These are phyloP conservation scores for Metschnikowia orientalis DNA, from an alignment of 805 yeast species.

Conservation along the genomic window DNA sequence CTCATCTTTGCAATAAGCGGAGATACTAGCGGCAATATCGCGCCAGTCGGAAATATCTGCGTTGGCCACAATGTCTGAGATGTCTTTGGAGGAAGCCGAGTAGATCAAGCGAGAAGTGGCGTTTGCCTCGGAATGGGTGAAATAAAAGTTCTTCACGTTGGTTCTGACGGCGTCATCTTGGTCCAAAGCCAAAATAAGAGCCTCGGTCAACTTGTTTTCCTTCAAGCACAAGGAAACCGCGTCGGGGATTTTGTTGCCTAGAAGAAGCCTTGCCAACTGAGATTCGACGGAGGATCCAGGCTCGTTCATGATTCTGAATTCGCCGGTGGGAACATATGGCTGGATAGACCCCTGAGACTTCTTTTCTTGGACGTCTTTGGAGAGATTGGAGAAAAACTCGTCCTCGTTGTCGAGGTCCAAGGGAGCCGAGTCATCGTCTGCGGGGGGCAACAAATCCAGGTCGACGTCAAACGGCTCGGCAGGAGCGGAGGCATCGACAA, in stretches of 20 bases:
- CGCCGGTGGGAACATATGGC: constrained; percentile 48
- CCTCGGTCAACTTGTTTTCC: constrained; percentile 65
- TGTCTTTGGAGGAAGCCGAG: constrained; percentile 52
- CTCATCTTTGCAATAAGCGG: constrained; percentile 37
- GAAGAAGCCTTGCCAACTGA: constrained; percentile 41
- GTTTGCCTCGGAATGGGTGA: constrained; percentile 49
- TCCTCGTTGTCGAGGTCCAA: constrained; percentile 19
- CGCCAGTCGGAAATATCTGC: constrained; percentile 81
- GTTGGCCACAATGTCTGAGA: constrained; percentile 68
- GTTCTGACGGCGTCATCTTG: constrained; percentile 57
- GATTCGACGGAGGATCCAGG: constrained; percentile 40
- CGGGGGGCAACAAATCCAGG: not conserved
- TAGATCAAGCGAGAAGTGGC: constrained; percentile 72
- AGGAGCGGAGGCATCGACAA: constrained; percentile 17
- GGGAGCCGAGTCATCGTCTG: not conserved
- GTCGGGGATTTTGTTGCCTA: constrained; percentile 56
- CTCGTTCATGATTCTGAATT: constrained; percentile 39
- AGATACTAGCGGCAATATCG: constrained; percentile 66
- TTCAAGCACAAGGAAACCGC: constrained; percentile 69
- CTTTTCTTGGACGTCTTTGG: constrained; percentile 17
- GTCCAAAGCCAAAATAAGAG: constrained; percentile 72
- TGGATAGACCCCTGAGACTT: constrained; percentile 11
- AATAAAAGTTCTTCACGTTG: constrained; percentile 69
- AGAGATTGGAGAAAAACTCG: constrained; percentile 37
- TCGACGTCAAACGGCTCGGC: constrained; percentile 4